Conservation (phyloP, 2,329 filamentous ascomycete genomes). For the Colletotrichum agaves region DNA sequence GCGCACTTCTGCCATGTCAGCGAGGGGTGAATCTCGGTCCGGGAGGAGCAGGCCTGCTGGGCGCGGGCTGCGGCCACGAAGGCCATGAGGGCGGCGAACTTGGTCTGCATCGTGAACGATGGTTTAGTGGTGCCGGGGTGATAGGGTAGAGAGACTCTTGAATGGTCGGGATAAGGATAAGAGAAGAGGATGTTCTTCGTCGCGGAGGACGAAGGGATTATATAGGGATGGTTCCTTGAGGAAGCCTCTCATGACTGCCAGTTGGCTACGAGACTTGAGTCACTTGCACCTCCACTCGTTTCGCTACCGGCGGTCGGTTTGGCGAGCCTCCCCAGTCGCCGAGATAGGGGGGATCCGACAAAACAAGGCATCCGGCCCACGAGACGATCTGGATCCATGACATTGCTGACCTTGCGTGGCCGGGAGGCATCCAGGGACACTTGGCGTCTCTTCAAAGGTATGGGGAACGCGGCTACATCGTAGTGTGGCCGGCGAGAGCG, state of each 20-base stretch:
- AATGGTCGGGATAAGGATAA: slow-evolving; percentile 15
- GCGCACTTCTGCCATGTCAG: slow-evolving; percentile 66
- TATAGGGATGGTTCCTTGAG: slow-evolving; percentile 13
- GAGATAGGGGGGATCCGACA: slow-evolving; percentile 7
- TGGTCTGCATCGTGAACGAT: slow-evolving; percentile 43
- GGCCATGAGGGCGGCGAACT: slow-evolving; percentile 48
- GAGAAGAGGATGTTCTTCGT: neutral
- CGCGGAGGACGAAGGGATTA: neutral
- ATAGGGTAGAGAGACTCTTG: slow-evolving; percentile 6
- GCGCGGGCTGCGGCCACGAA: slow-evolving; percentile 56
- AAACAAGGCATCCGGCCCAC: slow-evolving; percentile 31
- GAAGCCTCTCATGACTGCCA: neutral
- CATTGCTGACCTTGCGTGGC: neutral
- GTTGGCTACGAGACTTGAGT: neutral
- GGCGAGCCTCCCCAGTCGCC: slow-evolving; percentile 3
- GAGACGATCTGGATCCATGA: slow-evolving; percentile 19
- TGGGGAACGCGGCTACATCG: neutral
- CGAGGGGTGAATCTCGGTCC: slow-evolving; percentile 62
- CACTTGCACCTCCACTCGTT: neutral
- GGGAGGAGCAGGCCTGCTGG: slow-evolving; percentile 62
- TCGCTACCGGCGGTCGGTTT: neutral
- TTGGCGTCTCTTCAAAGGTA: neutral
- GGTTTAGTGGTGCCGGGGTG: slow-evolving; percentile 27
- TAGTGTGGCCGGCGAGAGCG: neutral
- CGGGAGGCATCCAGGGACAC: neutral